A percentile compares a stretch with the other conserved stretches of the same genome.
These are phyloP conservation scores for Solanum bulbocastanum DNA, from an alignment of 257 asterid species.

Conservation along the genomic window DNA sequence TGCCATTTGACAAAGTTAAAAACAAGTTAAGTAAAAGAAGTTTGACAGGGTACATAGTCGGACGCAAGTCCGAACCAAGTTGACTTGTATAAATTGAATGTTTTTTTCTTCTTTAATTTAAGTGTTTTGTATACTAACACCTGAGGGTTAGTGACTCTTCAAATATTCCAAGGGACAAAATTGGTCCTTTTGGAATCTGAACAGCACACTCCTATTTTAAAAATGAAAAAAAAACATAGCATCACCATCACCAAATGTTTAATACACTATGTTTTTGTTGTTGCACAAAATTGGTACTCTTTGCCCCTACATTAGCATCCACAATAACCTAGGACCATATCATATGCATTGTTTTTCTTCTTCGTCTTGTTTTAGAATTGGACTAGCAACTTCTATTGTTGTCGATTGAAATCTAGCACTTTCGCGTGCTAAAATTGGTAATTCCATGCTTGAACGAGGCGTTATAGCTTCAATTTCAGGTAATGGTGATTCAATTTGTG, in stretches of 20 bases:
- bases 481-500: background rate
- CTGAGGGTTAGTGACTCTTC: background rate
- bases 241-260: background rate
- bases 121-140: background rate
- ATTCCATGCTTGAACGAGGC: background rate
- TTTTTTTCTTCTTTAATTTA: background rate
- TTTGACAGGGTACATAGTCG: background rate
- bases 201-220: background rate
- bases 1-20: background rate
- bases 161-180: background rate
- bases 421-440: background rate
- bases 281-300: background rate
- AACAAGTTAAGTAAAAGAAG: background rate
- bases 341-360: background rate
- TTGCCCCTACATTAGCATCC: background rate
- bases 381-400: background rate
- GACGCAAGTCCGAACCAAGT: background rate
- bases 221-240: background rate
- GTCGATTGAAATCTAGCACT: background rate
- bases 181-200: background rate
- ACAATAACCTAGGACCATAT: background rate
- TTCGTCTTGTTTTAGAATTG: background rate
- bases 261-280: background rate
- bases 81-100: background rate
- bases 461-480: background rate